phyloP scores from a whole-genome alignment of 345 rosid genomes.

The Camelina laxa region DNA sequence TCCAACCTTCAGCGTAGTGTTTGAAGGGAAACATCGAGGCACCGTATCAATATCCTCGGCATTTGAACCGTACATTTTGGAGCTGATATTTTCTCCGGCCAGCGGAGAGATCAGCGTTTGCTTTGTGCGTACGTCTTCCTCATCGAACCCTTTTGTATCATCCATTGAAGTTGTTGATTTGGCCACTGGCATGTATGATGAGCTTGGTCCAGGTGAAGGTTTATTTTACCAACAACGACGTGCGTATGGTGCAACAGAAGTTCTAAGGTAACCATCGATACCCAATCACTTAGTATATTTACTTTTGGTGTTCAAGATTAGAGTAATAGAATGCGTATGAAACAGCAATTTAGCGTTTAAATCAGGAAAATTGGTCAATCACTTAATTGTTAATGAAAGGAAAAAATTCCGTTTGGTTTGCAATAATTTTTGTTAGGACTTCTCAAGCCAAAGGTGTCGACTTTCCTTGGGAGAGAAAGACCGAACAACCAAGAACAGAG shows the following conservation, averaged over 20 bases:
- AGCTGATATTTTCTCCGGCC: slow-evolving; percentile 33
- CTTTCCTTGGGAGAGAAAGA: too few relatives aligned
- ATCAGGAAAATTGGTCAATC: too few relatives aligned
- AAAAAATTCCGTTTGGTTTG: too few relatives aligned
- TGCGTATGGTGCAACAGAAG: slow-evolving; percentile 5
- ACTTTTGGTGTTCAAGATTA: too few relatives aligned
- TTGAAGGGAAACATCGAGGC: slow-evolving; percentile 33
- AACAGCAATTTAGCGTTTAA: too few relatives aligned
- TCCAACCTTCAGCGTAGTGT: slow-evolving; percentile 26
- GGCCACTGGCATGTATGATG: slow-evolving; percentile 25
- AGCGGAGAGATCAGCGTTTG: slow-evolving; percentile 35
- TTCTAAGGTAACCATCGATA: not conserved
- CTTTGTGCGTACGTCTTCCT: slow-evolving; percentile 33
- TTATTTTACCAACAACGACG: slow-evolving; percentile 21
- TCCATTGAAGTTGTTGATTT: slow-evolving; percentile 38
- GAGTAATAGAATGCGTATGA: too few relatives aligned
- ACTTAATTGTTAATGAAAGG: too few relatives aligned
- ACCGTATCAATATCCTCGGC: slow-evolving; percentile 2
- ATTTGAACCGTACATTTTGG: not conserved
- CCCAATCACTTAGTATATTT: too few relatives aligned
- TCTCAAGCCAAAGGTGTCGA: too few relatives aligned
- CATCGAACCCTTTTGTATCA: slow-evolving; percentile 40
- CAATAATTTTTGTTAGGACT: too few relatives aligned
- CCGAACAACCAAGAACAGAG: too few relatives aligned
- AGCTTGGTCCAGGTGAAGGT: slow-evolving; percentile 37